These are phyloP conservation scores for Boletus coccyginus DNA, from an alignment of 768 basidiomycete genomes.

Conservation along the genomic window DNA sequence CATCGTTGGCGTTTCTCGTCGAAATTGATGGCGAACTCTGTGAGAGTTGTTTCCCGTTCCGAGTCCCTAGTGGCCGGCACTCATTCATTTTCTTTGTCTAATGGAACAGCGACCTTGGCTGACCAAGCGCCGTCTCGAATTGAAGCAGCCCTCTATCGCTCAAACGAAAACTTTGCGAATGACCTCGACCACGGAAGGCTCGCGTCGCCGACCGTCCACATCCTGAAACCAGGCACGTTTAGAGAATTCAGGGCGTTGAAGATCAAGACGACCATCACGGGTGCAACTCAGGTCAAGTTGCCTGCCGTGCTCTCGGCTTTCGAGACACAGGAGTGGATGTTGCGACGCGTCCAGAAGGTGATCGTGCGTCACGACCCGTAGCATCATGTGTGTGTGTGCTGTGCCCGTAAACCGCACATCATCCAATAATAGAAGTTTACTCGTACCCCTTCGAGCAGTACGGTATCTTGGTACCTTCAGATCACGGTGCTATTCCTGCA, in stretches of 20 bases:
- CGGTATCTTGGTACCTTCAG: too few relatives aligned
- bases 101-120: not conserved
- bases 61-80: too few relatives aligned
- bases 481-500: too few relatives aligned
- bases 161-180: slow-evolving; percentile 1
- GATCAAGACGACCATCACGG: slow-evolving; percentile 4
- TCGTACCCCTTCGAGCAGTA: too few relatives aligned
- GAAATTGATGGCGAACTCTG: slow-evolving; percentile 10
- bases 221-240: slow-evolving; percentile 18
- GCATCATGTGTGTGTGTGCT: too few relatives aligned
- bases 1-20: slow-evolving; percentile 8
- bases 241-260: slow-evolving; percentile 12
- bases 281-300: slow-evolving; percentile 18
- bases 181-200: not conserved
- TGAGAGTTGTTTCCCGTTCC: not conserved
- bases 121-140: slow-evolving; percentile 3
- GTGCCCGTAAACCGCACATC: too few relatives aligned
- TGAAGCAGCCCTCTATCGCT: slow-evolving; percentile 1
- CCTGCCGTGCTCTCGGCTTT: slow-evolving; percentile 17
- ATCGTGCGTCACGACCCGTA: not conserved
- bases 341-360: slow-evolving; percentile 5
- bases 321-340: slow-evolving; percentile 14
- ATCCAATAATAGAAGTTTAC: too few relatives aligned
- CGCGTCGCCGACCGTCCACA: slow-evolving; percentile 9
- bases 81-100: not conserved